Conservation (phyloP, 176 grass and related monocot genomes). For the Eremochloa ophiuroides region DNA sequence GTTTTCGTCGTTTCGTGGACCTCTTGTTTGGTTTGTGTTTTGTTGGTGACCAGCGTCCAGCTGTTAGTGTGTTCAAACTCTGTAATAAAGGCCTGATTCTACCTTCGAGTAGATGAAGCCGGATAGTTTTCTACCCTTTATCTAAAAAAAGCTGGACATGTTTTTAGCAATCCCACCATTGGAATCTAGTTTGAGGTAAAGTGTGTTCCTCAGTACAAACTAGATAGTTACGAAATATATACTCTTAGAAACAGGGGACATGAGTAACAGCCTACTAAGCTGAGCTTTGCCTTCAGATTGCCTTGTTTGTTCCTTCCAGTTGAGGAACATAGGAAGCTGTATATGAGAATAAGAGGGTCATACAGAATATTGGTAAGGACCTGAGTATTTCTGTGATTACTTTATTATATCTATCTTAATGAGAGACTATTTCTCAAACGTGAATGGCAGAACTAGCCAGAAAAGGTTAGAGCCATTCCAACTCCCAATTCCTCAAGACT, state of each 20-base stretch:
- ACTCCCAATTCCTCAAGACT: neutral
- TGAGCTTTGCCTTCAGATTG: neutral
- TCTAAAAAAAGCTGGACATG: too few relatives aligned
- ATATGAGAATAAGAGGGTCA: neutral
- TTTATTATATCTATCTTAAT: neutral
- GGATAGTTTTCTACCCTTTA: too few relatives aligned
- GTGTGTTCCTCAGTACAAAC: neutral
- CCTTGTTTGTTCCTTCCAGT: neutral
- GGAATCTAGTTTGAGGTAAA: slow-evolving; percentile 10
- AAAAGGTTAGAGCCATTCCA: neutral
- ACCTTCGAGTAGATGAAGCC: too few relatives aligned
- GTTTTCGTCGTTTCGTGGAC: too few relatives aligned
- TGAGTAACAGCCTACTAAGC: neutral
- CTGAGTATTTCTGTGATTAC: neutral
- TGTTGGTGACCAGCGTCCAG: too few relatives aligned
- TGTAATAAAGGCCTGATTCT: too few relatives aligned
- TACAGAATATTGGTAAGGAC: neutral
- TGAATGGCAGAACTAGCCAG: neutral
- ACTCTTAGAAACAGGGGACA: neutral
- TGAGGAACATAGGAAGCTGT: neutral
- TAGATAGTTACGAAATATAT: neutral
- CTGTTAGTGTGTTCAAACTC: too few relatives aligned
- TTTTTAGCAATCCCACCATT: neutral
- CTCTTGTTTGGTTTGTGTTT: too few relatives aligned
- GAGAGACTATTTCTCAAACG: neutral